A percentile compares a stretch with the other conserved stretches of the same genome.
Conservation (phyloP, 306 rosid species). For the Lathyrus aphaca region DNA sequence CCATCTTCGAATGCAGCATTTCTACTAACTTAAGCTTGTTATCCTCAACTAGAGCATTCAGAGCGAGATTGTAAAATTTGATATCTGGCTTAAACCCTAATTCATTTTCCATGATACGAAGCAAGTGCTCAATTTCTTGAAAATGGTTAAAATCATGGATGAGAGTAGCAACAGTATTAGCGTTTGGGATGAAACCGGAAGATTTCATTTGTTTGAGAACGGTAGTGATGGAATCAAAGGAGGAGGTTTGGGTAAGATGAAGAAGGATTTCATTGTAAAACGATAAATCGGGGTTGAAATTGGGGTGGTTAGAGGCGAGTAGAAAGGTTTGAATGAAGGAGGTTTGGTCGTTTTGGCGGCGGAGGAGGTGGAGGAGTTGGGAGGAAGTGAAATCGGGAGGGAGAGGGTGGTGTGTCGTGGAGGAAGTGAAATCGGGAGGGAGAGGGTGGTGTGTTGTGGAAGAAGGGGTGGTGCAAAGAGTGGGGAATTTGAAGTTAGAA, state of each 20-base stretch:
- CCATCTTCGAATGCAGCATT: constrained; percentile 59
- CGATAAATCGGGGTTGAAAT: constrained; percentile 51
- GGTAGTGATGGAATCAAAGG: constrained; percentile 56
- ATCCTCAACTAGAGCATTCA: constrained; percentile 69
- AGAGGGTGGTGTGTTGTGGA: constrained; percentile 58
- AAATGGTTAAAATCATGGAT: constrained; percentile 53
- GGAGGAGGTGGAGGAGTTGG: constrained; percentile 72
- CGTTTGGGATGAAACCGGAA: constrained; percentile 38
- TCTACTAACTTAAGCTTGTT: constrained; percentile 77
- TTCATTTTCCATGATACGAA: constrained; percentile 57
- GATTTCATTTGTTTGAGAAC: constrained; percentile 54
- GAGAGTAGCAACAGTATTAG: constrained; percentile 54
- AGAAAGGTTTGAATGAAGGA: constrained; percentile 63
- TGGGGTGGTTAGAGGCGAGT: constrained; percentile 81
- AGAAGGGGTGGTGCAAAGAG: constrained; percentile 37
- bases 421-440: constrained; percentile 58
- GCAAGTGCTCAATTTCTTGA: constrained; percentile 47
- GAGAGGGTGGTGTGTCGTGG: constrained; percentile 58
- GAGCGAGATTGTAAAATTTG: constrained; percentile 58
- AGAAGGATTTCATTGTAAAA: constrained; percentile 53
- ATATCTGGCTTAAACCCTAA: constrained; percentile 64
- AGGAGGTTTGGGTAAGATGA: constrained; percentile 56
- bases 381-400: constrained; percentile 62
- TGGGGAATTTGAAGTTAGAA: constrained; percentile 35
- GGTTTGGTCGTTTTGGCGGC: constrained; percentile 70